Base-by-base conservation (phyloP, 2,329 filamentous ascomycete species). In the Orbilia ellipsospora region DNA sequence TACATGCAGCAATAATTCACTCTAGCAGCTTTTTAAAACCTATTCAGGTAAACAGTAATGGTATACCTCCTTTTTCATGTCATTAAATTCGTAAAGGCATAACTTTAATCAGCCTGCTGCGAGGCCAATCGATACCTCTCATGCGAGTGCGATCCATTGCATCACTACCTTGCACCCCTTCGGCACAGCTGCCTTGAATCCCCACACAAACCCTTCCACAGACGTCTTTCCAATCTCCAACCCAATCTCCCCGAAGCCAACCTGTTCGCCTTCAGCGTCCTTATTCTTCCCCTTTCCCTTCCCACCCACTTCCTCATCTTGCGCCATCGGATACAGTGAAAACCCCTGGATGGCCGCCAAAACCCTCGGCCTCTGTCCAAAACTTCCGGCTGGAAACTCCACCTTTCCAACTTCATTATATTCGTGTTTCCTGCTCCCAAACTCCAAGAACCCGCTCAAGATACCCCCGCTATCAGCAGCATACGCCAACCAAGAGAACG, bases 81-180 rank as follows among this genome's bases (percentile, higher is more conserved):
- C 44, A 13, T 48, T 15, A 48, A 48, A 48, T 48, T 48, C 44
- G 44, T 48, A n/a, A 48, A 36, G 10, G 6, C 31, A 10, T 36
- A 36, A 10, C 2, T 36, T 36, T 36, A 36, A 36, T 36, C 31
- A 36, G 31, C 31, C 44, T n/a, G n/a, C 44, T 7, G 13, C 3
- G 13, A n/a, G 44, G 13, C 16, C 13, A 4, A n/a, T 48, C 44
- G 16, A 15, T n/a, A 4, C 3, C 16, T 48, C 13, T 48, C 45
- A 74, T 23, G 59, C 64, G 26, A 74, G 28, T 28, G 70, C 70
- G 13, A 74, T 64, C 70, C 70, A 74, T 31, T 74, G 70, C 70
- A 74, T 74, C 8, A 74, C 59, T 28, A 74, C 51, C 45, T 68
- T 74, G 31, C 70, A 74, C 57, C 63, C 70, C 51, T 67, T 74